Conservation (phyloP, 306 rosid genomes). For the Rubus idaeus region DNA sequence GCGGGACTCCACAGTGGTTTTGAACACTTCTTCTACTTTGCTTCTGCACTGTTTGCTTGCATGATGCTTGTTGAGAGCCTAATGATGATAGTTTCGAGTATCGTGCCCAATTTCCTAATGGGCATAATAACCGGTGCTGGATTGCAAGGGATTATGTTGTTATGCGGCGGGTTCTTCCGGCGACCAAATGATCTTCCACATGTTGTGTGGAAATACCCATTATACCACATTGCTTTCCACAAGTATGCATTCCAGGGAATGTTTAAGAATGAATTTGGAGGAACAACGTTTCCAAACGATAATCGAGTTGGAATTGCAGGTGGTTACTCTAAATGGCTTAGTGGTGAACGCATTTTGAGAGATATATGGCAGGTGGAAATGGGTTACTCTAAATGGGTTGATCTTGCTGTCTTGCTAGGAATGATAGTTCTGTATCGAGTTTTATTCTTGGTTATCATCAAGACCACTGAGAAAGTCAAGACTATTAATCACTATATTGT, state of each 20-base stretch:
- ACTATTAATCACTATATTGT: neutral
- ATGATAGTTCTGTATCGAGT: conserved; percentile 53
- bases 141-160: conserved; percentile 62
- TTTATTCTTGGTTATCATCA: conserved; percentile 47
- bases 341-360: conserved; percentile 41
- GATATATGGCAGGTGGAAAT: conserved; percentile 41
- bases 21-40: conserved; percentile 44
- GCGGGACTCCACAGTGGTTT: conserved; percentile 50
- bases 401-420: conserved; percentile 51
- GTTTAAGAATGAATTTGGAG: conserved; percentile 66
- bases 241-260: conserved; percentile 61
- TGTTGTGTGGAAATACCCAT: conserved; percentile 61
- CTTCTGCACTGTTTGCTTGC: conserved; percentile 37
- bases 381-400: conserved; percentile 67
- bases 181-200: conserved; percentile 52
- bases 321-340: neutral
- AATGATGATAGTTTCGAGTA: conserved; percentile 71
- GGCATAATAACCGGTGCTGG: conserved; percentile 77
- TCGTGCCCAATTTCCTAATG: conserved; percentile 72
- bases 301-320: neutral
- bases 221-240: conserved; percentile 56
- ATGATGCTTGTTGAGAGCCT: conserved; percentile 70
- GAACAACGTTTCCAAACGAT: conserved; percentile 27
- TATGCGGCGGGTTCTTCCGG: conserved; percentile 56
- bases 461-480: conserved; percentile 48